Percentiles rank a stretch among this genome's conserved stretches.
phyloP scores from a whole-genome alignment of 2,329 filamentous ascomycete species.

The Penicillium sp. region DNA sequence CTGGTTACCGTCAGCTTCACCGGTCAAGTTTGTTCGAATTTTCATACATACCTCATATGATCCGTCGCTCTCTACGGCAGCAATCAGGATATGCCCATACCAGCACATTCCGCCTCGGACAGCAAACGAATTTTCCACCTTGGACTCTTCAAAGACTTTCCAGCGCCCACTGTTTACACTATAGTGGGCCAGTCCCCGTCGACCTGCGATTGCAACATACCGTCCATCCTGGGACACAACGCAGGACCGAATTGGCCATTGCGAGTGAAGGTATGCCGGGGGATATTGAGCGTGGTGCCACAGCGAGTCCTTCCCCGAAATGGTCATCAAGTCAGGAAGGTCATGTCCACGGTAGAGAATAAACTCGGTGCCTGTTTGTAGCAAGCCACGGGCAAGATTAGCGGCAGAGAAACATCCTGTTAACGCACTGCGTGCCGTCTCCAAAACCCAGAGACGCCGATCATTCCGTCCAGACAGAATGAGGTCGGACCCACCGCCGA shows the following conservation, averaged over 20 bases:
- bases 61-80: constrained; percentile 79
- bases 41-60: constrained; percentile 70
- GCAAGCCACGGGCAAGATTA: constrained; percentile 80
- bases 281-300: constrained; percentile 93
- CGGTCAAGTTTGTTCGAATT: constrained; percentile 9
- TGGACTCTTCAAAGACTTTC: constrained; percentile 83
- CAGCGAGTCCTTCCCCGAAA: constrained; percentile 85
- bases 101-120: constrained; percentile 97
- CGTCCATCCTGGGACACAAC: constrained; percentile 87
- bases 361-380: constrained; percentile 81
- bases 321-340: constrained; percentile 78
- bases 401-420: constrained; percentile 86
- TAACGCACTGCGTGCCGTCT: constrained; percentile 91
- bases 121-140: constrained; percentile 81
- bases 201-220: constrained; percentile 93
- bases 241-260: constrained; percentile 86
- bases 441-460: constrained; percentile 76
- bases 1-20: no score
- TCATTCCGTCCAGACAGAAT: constrained; percentile 65
- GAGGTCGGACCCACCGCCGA: constrained; percentile 80
- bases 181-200: constrained; percentile 87
- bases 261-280: constrained; percentile 73
- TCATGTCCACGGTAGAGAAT: constrained; percentile 94
- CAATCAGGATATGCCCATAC: constrained; percentile 92
- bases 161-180: constrained; percentile 89